Base-by-base conservation (phyloP, 2,329 filamentous ascomycete species). In the Mariannaea sp. region DNA sequence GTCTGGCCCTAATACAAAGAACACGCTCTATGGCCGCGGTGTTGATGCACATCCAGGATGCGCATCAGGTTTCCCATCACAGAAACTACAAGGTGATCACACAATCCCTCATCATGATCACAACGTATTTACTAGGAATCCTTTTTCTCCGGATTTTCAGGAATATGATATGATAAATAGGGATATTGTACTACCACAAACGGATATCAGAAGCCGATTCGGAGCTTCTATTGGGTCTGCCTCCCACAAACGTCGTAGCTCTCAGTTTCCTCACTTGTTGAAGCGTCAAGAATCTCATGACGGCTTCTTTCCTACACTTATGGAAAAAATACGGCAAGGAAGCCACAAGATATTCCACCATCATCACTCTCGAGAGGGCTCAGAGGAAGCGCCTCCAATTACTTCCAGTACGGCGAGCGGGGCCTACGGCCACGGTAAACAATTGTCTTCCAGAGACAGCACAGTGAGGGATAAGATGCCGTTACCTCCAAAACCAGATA, bases 31-130 rank as follows among this genome's bases (percentile, higher is more conserved):
- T 22, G 53, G 52, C n/a, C 57, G 62, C 12, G 71, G 68, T 1
- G 58, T 72, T 4, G 70, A 74, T 55, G 68, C 70, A 4, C 70
- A 65, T 32, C 49, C 45, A 30, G 65, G 64, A 3, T 53, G 43
- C 14, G 19, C 45, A 13, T 27, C 49, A 4, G 30, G 47, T 7
- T 33, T 47, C 13, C 52, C 57, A n/a, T 49, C 45, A 0, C 50
- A 43, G 3, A 42, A 52, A 10, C 35, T 44, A 9, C 50, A 62
- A 13, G 57, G 62, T 7, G 52, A 59, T 4, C 7, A 44, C 10
- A 57, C 57, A 10, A 39, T 55, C 10, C 32, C 53, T 10, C 41
- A 56, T 2, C 60, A 49, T 27, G 51, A 63, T 19, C 54, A 51
- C 7, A 39, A 56, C 5, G 22, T 65, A 6, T 71, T 71, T 35